phyloP scores from a whole-genome alignment of 2,329 filamentous ascomycete genomes.

The Fusarium sp. region DNA sequence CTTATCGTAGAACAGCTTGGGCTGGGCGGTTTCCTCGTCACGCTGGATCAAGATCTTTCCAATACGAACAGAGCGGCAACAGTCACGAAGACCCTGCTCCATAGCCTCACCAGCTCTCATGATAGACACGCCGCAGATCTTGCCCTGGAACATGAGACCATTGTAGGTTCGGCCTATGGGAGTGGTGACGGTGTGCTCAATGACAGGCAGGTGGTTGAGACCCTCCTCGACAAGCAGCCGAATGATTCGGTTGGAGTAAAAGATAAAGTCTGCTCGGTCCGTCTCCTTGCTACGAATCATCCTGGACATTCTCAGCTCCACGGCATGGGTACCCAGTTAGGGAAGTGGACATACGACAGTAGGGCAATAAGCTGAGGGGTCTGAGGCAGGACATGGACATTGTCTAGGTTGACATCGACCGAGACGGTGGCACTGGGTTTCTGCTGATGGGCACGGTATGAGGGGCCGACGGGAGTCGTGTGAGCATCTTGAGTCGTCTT shows the following conservation, averaged over 20 bases:
- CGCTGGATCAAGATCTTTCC: slow-evolving; percentile 98
- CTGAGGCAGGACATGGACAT: slow-evolving; percentile 90
- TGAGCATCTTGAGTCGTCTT: slow-evolving; percentile 41
- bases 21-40: slow-evolving; percentile 92
- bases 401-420: slow-evolving; percentile 80
- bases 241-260: slow-evolving; percentile 98
- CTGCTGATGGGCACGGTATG: slow-evolving; percentile 79
- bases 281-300: slow-evolving; percentile 96
- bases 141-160: slow-evolving; percentile 94
- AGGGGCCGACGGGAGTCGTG: slow-evolving; percentile 79
- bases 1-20: slow-evolving; percentile 98
- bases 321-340: slow-evolving; percentile 24
- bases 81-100: slow-evolving; percentile 96
- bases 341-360: slow-evolving; percentile 79
- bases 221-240: slow-evolving; percentile 96
- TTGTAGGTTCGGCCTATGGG: slow-evolving; percentile 89
- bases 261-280: slow-evolving; percentile 95
- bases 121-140: slow-evolving; percentile 98
- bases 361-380: slow-evolving; percentile 97
- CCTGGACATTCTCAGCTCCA: slow-evolving; percentile 60
- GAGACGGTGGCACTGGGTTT: slow-evolving; percentile 92
- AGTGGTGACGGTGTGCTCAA: slow-evolving; percentile 88
- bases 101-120: slow-evolving; percentile 99
- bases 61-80: slow-evolving; percentile 96
- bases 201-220: slow-evolving; percentile 92